These are phyloP conservation scores for Brassica rapa DNA, from an alignment of 345 rosid species.

Conservation along the genomic window DNA sequence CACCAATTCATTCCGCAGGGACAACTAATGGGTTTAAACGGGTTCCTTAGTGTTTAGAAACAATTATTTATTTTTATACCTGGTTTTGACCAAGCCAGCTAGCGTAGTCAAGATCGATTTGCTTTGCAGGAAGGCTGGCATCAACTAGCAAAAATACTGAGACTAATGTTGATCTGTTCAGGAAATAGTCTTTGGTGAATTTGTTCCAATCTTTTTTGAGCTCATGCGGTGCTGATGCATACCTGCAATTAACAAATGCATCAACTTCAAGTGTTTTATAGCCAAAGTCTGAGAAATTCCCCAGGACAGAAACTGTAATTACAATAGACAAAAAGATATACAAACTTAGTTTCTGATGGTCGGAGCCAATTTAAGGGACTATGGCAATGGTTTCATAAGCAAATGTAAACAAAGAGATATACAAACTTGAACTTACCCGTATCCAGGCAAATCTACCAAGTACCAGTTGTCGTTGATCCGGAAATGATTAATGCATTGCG, in stretches of 20 bases:
- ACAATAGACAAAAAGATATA: too few relatives aligned
- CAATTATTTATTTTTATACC: constrained; percentile 45
- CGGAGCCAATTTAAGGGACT: neutral
- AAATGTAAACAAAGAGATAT: neutral
- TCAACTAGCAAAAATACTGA: constrained; percentile 90
- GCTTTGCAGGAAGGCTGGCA: constrained; percentile 88
- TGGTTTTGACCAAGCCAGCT: constrained; percentile 96
- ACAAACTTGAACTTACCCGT: constrained; percentile 63
- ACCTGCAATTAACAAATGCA: constrained; percentile 47
- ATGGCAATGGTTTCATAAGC: neutral
- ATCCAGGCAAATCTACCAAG: constrained; percentile 98
- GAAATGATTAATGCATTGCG: constrained; percentile 97
- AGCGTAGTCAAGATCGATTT: constrained; percentile 92
- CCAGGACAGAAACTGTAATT: neutral
- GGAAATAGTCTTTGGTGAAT: constrained; percentile 87
- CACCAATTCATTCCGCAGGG: neutral
- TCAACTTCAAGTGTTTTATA: neutral
- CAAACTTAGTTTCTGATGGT: neutral
- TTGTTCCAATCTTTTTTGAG: constrained; percentile 73
- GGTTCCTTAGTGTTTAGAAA: neutral
- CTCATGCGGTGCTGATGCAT: constrained; percentile 92
- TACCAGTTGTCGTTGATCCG: constrained; percentile 87
- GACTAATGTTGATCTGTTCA: constrained; percentile 77
- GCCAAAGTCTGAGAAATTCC: neutral
- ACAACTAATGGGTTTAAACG: neutral